Base-by-base conservation (phyloP, 2,329 filamentous ascomycete genomes). In the Cladosporium colombiae region DNA sequence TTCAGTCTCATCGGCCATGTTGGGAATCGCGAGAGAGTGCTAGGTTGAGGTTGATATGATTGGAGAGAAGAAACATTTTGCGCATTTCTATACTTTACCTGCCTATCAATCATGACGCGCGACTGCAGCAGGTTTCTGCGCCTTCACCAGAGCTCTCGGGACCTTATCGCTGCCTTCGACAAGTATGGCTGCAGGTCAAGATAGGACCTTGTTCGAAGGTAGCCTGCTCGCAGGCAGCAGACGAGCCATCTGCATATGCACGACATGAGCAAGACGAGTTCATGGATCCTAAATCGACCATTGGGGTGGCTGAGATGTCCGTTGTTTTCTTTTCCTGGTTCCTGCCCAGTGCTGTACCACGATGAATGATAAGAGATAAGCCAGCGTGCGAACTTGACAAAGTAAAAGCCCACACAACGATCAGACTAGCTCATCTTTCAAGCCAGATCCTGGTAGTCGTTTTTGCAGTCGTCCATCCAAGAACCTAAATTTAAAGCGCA, bases 91-190 rank as follows among this genome's bases (percentile, higher is more conserved):
- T 46, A 46, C 40, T 46, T 21, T 13, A 23, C 40, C 40, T 21
- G 40, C 40, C 40, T 29, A 55, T 29, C 27, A n/a, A 18, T 11
- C 52, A 55, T 55, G 52, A 55, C 52, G 52, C 18, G 31, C 18
- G 23, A 13, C 31, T 33, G 52, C 52, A 55, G 52, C 52, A 55
- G 25, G 18, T 29, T 31, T 23, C 25, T 55, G 31, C 52, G 31
- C n/a, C 31, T 55, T 33, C 18, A 29, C 16, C 10, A 33, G 52
- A 55, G 52, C 27, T 33, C 18, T 55, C 52, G 52, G 52, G 52
- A 55, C 25, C 52, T 55, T 55, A 55, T 55, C 52, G 52, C 52
- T 33, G 52, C 27, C 52, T 55, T 55, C 29, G 31, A 33, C 16
- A 53, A n/a, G 25, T 27, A 31, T 53, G 25, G 27, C 25, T 53